Percentiles rank a stretch among this genome's conserved stretches.
Evolutionary conservation across 148 eudicot genomes (phyloP).

Genomic region (Pouteria glomerata): DNA sequence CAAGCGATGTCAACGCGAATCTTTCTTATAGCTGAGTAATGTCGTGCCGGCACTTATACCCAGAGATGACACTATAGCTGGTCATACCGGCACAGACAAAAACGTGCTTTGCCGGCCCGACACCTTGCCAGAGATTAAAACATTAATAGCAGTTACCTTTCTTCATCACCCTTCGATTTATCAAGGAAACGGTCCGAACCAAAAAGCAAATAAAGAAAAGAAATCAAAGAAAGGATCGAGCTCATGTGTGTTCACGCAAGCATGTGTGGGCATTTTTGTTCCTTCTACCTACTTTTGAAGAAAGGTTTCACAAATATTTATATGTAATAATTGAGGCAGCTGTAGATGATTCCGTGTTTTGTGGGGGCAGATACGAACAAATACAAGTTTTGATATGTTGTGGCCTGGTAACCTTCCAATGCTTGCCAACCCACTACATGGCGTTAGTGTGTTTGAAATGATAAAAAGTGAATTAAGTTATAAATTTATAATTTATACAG

Average conservation of each 20-base stretch:
- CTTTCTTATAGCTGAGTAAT: no score
- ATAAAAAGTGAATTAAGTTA: no score
- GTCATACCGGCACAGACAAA: no score
- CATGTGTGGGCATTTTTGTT: background rate
- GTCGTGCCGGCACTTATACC: no score
- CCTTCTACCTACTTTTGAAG: background rate
- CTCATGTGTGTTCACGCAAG: background rate
- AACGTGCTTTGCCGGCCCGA: no score
- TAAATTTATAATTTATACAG: no score
- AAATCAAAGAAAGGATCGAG: background rate
- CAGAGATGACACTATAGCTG: no score
- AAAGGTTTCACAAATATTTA: background rate
- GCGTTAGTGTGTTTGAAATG: background rate
- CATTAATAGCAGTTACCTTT: no score
- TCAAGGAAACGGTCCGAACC: no score
- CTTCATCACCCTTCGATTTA: no score
- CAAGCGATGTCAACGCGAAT: no score
- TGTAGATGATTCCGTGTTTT: conserved; percentile 10
- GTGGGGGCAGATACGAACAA: background rate
- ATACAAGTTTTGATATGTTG: background rate
- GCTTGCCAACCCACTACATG: conserved; percentile 14
- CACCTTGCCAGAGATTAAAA: no score
- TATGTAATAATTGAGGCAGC: background rate
- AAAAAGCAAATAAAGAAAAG: background rate
- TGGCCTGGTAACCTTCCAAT: background rate